Base-by-base conservation (phyloP, 116 monocot genomes). In the Trichopus zeylanicus region DNA sequence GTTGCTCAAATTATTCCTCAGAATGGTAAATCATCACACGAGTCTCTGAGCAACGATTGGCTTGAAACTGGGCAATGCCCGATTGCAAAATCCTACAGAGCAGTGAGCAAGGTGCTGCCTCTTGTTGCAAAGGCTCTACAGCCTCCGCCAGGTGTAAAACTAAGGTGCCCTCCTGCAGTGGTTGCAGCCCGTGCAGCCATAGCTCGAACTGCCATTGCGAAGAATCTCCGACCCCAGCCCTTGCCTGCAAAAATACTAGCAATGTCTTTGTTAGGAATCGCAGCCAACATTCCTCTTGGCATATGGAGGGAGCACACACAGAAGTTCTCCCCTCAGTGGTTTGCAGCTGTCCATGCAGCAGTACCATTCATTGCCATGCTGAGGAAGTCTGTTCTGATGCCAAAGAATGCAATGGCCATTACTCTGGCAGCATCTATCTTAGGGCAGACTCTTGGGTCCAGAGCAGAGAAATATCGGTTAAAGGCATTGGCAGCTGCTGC, bases 331-430 rank as follows among this genome's bases (percentile, higher is more conserved):
- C 42, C 42, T n/a, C 42, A 42, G 91, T 42, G 95, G 95, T 84
- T 95, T 69, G 75, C 71, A 13, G 95, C 95, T 3, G 67, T 95
- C 6, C 95, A 95, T 68, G 95, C 95, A n/a, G 95, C 95, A 4
- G 90, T 95, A 25, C 95, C 95, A 0, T 90, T 95, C 70, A 80
- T 95, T 6, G 95, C 74, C 8, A 95, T 95, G 95, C 75, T 95
- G 16, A 74, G 95, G 53, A 95, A 95, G 51, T 86, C 81, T 20
- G 87, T 95, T 5, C 7, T 90, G 60, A 95, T 95, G 90, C 95
- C 95, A 3, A 95, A 90, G 73, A 77, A 87, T 47, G 95, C 90
- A 0, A 95, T 95, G 95, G 90, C 72, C 19, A 49, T 95, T 13
- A 95, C 90, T 0, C 73, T 95, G 26, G 95, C 87, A n/a, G 95